Percentiles rank a stretch among this genome's conserved stretches.
phyloP scores from a whole-genome alignment of 306 rosid genomes.

The Quercus berberidifolia region DNA sequence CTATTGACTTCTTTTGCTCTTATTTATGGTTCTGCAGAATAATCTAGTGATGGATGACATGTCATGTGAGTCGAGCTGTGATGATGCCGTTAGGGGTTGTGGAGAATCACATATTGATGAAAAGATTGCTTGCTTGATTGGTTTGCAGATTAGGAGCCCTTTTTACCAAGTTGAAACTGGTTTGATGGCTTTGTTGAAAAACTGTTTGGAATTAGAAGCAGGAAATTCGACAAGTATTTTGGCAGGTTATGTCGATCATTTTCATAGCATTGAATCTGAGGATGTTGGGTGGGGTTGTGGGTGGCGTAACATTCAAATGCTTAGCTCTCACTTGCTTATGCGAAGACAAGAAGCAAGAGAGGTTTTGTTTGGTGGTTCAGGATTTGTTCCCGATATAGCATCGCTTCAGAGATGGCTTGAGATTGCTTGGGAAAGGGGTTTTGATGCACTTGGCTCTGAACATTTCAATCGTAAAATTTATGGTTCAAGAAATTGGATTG shows the following conservation, averaged over 20 bases:
- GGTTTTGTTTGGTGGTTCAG: slow-evolving; percentile 67
- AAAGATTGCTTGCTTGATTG: slow-evolving; percentile 47
- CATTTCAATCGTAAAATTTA: slow-evolving; percentile 53
- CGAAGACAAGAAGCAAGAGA: slow-evolving; percentile 53
- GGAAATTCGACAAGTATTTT: slow-evolving; percentile 44
- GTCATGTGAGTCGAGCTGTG: slow-evolving; percentile 12
- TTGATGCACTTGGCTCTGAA: slow-evolving; percentile 61
- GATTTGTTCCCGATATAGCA: slow-evolving; percentile 69
- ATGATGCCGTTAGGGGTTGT: slow-evolving; percentile 19
- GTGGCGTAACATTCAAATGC: slow-evolving; percentile 88
- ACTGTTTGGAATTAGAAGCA: slow-evolving; percentile 67
- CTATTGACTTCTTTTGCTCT: not conserved
- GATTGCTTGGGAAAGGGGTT: slow-evolving; percentile 89
- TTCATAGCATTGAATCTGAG: slow-evolving; percentile 57
- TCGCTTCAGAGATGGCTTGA: slow-evolving; percentile 90
- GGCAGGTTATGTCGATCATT: slow-evolving; percentile 68
- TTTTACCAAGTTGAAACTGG: slow-evolving; percentile 60
- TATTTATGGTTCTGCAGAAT: slow-evolving; percentile 33
- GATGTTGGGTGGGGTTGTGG: slow-evolving; percentile 93
- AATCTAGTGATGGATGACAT: slow-evolving; percentile 17
- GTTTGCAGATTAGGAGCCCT: slow-evolving; percentile 42
- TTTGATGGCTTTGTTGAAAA: slow-evolving; percentile 57
- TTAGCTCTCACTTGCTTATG: slow-evolving; percentile 62
- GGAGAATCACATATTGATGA: slow-evolving; percentile 33
- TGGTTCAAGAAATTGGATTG: slow-evolving; percentile 70